Base-by-base conservation (phyloP, 2,329 filamentous ascomycete species). In the Aureobasidium sp. region DNA sequence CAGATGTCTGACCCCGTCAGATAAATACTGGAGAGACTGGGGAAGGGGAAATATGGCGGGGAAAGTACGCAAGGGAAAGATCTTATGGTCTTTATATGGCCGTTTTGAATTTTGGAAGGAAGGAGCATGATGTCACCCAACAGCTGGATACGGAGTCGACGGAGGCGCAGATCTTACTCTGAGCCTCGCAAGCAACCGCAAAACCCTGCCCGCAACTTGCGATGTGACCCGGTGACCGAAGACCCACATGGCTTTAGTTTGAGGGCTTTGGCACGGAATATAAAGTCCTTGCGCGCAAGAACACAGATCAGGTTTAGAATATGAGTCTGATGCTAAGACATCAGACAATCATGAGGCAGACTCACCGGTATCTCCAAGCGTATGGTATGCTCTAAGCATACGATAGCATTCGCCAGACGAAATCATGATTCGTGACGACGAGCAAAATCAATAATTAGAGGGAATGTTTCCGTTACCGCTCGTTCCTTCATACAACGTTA, bases 91-190 rank as follows among this genome's bases (percentile, higher is more conserved):
- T 55, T 36, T 55, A 55, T 55, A 55, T 34, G 53, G 50, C 36
- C 10, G 14, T 30, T 37, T 42, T 25, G 16, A 34, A 16, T 32
- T 32, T 32, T 3, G 7, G 11, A 29, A 34, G n/a, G 53, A 45
- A 57, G 53, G 53, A 36, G 53, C 50, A 32, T 57, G 53, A 57
- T 36, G 30, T 57, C 53, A 57, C 39, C 14, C 39, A 36, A n/a
- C 51, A 55, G 51, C 5, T 37, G n/a, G 32, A 39, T 16, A 29
- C 21, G 36, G 36, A 45, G 10, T 44, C 39, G 53, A 54, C 16
- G 53, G 53, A 36, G 30, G 42, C 7, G 36, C 50, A n/a, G 50
- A 54, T 54, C 50, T 41, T 10, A 36, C 49, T 42, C n/a, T 42
- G 37, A 54, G 37, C 50, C 21, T 37, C 37, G 27, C 53, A 55